phyloP scores from a whole-genome alignment of 1,284 basidiomycete species.

The Calocybe gambosa region DNA sequence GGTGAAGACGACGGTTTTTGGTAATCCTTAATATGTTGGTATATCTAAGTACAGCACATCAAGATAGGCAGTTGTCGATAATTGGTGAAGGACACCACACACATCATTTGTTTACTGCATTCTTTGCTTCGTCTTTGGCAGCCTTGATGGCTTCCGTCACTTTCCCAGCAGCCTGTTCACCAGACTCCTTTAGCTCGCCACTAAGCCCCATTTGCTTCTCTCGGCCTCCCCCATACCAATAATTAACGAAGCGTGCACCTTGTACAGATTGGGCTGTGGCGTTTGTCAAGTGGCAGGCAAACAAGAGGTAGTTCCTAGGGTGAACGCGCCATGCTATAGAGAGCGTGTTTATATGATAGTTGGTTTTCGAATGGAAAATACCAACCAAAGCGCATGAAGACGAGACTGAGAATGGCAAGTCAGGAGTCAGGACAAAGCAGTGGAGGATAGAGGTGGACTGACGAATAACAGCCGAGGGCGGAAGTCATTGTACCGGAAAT shows the following conservation, averaged over 20 bases:
- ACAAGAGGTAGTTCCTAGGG: conserved; percentile 90
- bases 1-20: conserved; percentile 87
- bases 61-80: conserved; percentile 1
- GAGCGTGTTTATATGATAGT: not conserved
- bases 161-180: conserved; percentile 29
- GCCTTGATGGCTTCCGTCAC: conserved; percentile 45
- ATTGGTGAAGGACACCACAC: conserved; percentile 1
- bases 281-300: conserved; percentile 91
- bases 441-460: conserved; percentile 32
- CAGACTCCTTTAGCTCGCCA: conserved; percentile 21
- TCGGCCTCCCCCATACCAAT: conserved; percentile 80
- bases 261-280: conserved; percentile 81
- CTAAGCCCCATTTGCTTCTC: conserved; percentile 52
- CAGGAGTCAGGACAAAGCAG: conserved; percentile 9
- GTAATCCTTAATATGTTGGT: conserved; percentile 33
- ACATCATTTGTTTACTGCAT: conserved; percentile 25
- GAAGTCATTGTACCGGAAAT: conserved; percentile 96
- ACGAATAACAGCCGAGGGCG: conserved; percentile 88
- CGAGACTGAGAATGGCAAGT: conserved; percentile 48
- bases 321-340: conserved; percentile 84
- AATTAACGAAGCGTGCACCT: conserved; percentile 81
- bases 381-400: conserved; percentile 92
- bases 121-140: conserved; percentile 34
- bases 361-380: not conserved
- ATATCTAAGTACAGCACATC: conserved; percentile 6